Evolutionary conservation across 2,329 filamentous ascomycete genomes (phyloP).

Genomic region (Xylaria multiplex): DNA sequence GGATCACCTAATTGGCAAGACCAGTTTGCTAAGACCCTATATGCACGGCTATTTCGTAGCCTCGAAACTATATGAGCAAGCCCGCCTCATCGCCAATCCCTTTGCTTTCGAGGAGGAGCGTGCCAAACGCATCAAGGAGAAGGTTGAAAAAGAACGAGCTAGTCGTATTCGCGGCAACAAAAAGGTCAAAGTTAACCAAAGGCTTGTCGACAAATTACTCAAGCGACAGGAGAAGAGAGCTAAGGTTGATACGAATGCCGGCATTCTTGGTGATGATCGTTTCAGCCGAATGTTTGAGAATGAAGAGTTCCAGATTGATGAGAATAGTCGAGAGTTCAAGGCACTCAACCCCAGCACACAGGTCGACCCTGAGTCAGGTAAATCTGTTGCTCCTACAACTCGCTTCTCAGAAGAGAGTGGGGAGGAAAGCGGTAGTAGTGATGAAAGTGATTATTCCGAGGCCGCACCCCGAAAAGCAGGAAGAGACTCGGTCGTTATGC

Average conservation of each 20-base stretch:
- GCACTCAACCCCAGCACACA: slow-evolving; percentile 88
- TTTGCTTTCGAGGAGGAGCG: slow-evolving; percentile 94
- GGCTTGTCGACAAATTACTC: slow-evolving; percentile 77
- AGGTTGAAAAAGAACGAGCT: slow-evolving; percentile 96
- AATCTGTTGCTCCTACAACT: slow-evolving; percentile 46
- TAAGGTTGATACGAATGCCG: slow-evolving; percentile 67
- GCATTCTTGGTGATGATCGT: slow-evolving; percentile 82
- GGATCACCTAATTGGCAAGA: slow-evolving; percentile 89
- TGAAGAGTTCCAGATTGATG: slow-evolving; percentile 91
- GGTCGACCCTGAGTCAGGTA: slow-evolving; percentile 49
- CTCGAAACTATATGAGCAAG: slow-evolving; percentile 94
- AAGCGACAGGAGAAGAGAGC: slow-evolving; percentile 70
- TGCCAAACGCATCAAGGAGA: slow-evolving; percentile 89
- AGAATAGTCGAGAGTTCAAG: slow-evolving; percentile 86
- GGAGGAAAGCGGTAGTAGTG: slow-evolving; percentile 51
- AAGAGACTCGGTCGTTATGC: slow-evolving; percentile 65
- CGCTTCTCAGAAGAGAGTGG: slow-evolving; percentile 61
- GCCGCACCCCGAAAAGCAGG: slow-evolving; percentile 40
- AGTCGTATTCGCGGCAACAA: slow-evolving; percentile 93
- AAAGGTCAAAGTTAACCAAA: slow-evolving; percentile 97
- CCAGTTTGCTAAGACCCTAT: slow-evolving; percentile 88
- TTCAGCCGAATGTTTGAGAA: slow-evolving; percentile 92
- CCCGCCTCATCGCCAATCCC: slow-evolving; percentile 89
- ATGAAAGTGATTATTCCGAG: slow-evolving; percentile 54
- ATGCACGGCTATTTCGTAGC: slow-evolving; percentile 99